A percentile compares a stretch with the other conserved stretches of the same genome.
Conservation (phyloP, 2,329 filamentous ascomycete species). For the Botrytis tulipae region DNA sequence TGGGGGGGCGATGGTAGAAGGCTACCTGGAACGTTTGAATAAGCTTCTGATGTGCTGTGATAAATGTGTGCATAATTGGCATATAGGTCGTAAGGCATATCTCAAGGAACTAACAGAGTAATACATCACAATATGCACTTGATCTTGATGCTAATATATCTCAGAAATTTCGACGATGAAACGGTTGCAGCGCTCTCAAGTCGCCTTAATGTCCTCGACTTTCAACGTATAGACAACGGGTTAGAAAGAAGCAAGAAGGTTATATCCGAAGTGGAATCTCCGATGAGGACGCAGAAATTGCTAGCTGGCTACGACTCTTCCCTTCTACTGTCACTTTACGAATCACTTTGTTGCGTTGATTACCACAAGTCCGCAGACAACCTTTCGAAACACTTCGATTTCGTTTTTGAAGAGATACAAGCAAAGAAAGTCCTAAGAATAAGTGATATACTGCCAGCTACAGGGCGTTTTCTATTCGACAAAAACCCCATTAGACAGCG, state of each 20-base stretch:
- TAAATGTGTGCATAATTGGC: conserved; percentile 71
- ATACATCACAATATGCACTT: conserved; percentile 32
- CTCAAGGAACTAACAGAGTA: conserved; percentile 62
- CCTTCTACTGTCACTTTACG: conserved; percentile 79
- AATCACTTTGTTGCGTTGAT: conserved; percentile 79
- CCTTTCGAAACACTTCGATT: conserved; percentile 59
- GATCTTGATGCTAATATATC: conserved; percentile 21
- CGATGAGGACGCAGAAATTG: conserved; percentile 32
- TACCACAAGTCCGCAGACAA: conserved; percentile 57
- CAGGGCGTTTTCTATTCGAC: conserved; percentile 82
- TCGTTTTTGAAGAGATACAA: conserved; percentile 78
- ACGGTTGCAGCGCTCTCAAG: conserved; percentile 52
- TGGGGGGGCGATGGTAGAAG: conserved; percentile 55
- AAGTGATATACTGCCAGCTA: conserved; percentile 72
- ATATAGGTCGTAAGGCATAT: conserved; percentile 63
- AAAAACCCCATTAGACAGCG: conserved; percentile 58
- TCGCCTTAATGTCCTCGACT: conserved; percentile 59
- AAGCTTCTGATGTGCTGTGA: conserved; percentile 62
- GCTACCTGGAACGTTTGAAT: conserved; percentile 58
- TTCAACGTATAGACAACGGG: conserved; percentile 59
- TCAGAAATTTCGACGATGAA: conserved; percentile 46
- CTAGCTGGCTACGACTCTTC: conserved; percentile 46
- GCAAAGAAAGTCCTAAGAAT: conserved; percentile 76
- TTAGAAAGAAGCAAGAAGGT: conserved; percentile 55
- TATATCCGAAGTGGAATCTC: conserved; percentile 42